Evolutionary conservation across 306 rosid genomes (phyloP).

Genomic region (Cotoneaster glaucophyllus): DNA sequence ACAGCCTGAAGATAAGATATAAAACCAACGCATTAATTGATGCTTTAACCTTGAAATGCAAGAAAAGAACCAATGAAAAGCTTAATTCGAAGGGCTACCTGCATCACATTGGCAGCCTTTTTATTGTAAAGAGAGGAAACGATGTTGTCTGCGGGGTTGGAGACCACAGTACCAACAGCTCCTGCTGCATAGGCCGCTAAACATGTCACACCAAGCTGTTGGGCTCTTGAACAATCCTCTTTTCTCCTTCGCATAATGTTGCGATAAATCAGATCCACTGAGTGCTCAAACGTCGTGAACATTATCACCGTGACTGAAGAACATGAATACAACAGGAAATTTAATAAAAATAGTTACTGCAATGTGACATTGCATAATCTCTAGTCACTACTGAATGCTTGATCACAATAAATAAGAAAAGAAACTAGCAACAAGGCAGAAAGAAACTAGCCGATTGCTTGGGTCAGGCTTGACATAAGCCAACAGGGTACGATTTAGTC

Average conservation of each 20-base stretch:
- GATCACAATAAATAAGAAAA: background rate
- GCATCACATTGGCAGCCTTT: constrained; percentile 48
- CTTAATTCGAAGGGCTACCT: constrained; percentile 30
- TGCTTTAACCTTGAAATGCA: background rate
- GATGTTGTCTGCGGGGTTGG: constrained; percentile 72
- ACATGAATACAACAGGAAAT: background rate
- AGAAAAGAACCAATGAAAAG: constrained; percentile 4
- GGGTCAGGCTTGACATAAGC: background rate
- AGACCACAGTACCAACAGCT: constrained; percentile 48
- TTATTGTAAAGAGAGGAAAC: constrained; percentile 59
- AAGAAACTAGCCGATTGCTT: background rate
- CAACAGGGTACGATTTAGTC: background rate
- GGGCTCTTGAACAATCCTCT: constrained; percentile 57
- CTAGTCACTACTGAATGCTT: background rate
- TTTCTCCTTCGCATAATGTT: constrained; percentile 38
- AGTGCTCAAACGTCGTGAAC: constrained; percentile 74
- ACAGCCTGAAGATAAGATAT: constrained; percentile 44
- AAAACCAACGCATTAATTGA: constrained; percentile 2
- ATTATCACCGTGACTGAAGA: constrained; percentile 52
- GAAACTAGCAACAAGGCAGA: background rate
- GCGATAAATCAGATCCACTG: constrained; percentile 48
- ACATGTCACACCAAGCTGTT: constrained; percentile 68
- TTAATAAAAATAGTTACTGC: background rate
- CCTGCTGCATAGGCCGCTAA: constrained; percentile 64
- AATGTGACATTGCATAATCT: background rate